Conservation (phyloP, 441 rosid genomes). For the Erodium moschatum region DNA sequence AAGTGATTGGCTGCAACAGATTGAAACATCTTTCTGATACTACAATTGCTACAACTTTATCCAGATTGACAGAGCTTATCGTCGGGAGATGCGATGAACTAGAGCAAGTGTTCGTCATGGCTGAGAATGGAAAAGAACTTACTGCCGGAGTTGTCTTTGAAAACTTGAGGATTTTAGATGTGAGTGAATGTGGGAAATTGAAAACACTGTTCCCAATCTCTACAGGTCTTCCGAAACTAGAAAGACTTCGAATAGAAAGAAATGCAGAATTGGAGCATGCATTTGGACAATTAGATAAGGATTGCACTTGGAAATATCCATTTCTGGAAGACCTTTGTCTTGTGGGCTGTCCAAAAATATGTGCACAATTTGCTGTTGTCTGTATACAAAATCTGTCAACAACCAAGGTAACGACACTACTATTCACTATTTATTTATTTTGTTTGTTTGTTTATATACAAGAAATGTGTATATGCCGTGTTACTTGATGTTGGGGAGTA, state of each 20-base stretch:
- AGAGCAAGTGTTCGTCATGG: not conserved
- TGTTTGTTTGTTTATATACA: too few species aligned
- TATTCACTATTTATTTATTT: not conserved
- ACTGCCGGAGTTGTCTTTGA: not conserved
- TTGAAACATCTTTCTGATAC: not conserved
- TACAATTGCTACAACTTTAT: not conserved
- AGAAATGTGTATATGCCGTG: too few species aligned
- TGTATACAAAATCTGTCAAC: not conserved
- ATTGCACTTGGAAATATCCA: not conserved
- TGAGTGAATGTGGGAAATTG: not conserved
- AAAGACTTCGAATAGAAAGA: not conserved
- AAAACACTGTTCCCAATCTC: conserved; percentile 5
- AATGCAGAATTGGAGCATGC: not conserved
- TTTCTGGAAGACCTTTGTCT: not conserved
- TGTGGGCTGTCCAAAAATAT: not conserved
- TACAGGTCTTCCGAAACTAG: not conserved
- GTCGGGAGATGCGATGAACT: not conserved
- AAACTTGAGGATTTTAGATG: not conserved
- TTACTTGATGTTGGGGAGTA: too few species aligned
- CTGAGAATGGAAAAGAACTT: not conserved
- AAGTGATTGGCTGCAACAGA: not conserved
- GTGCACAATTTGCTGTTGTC: not conserved
- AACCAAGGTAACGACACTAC: not conserved
- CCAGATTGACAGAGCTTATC: not conserved
- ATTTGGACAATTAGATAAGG: not conserved